Evolutionary conservation across 345 rosid genomes (phyloP), one percentile per base, ranked within the genome.

Genomic region (Salix dunnii): DNA sequence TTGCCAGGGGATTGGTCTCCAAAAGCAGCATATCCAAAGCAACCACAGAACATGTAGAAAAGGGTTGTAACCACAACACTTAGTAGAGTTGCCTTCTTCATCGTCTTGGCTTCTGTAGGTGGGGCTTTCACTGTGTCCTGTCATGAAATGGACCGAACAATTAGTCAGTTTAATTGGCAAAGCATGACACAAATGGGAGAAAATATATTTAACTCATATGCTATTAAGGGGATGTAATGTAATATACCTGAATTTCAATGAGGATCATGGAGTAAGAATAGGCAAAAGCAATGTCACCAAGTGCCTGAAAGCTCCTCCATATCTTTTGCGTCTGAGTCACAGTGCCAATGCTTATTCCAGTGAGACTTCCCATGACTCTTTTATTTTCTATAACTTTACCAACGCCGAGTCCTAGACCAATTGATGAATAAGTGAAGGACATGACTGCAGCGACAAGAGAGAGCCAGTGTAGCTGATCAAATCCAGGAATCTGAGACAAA

Each of bases 361-460:
- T 95, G 53, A 95, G 73, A 69, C 88, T 91, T 61, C 99, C 99
- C 80, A 60, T 82, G 49, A 91, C 2, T 74, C 78, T 85, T 63
- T 89, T 87, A 58, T 73, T 86, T 76, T 85, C 90, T 79, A 88
- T 89, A n/a, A 91, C 96, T 87, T 93, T 82, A 40, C 84, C 89
- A 61, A 96, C 79, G 4, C 98, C 98, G 1, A 96, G 98, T 60
- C 91, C 94, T 1, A 96, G 91, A 40, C 99, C 98, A 63, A 96
- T 92, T 42, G 88, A 66, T 1, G 99, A 93, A 89, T 93, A 93
- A 74, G 99, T 91, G 87, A 93, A 93, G 31, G 98, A 93, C 99
- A 96, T 96, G 72, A 91, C 86, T 7, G 99, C 97, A 9, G 95
- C 99, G 18, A 93, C 89, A 53, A 90, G 82, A 42, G 99, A 93